A percentile compares a stretch with the other conserved stretches of the same genome.
Evolutionary conservation across 805 yeast species (phyloP).

Genomic region (Sugiyamaella floridensis): DNA sequence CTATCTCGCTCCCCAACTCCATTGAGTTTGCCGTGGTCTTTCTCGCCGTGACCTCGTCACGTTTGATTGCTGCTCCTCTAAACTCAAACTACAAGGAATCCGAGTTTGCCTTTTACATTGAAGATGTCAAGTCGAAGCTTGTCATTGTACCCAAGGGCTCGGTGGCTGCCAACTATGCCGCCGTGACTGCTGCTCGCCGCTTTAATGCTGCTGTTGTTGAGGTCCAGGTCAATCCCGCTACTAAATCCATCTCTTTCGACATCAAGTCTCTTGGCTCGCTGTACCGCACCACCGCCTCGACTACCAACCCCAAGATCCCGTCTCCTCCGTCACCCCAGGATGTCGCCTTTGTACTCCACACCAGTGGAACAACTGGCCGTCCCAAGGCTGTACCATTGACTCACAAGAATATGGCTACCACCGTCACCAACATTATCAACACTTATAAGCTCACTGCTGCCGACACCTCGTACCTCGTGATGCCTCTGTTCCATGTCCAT

Average conservation of each 20-base stretch:
- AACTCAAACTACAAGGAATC: slow-evolving; percentile 54
- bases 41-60: slow-evolving; percentile 49
- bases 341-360: slow-evolving; percentile 60
- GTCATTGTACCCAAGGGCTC: slow-evolving; percentile 53
- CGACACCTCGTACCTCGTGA: slow-evolving; percentile 58
- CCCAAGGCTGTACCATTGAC: slow-evolving; percentile 72
- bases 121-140: slow-evolving; percentile 51
- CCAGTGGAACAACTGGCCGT: slow-evolving; percentile 70
- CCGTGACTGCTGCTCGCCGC: slow-evolving; percentile 45
- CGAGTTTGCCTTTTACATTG: slow-evolving; percentile 60
- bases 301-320: slow-evolving; percentile 2
- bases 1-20: slow-evolving; percentile 55
- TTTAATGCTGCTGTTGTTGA: slow-evolving; percentile 47
- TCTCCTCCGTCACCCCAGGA: slow-evolving; percentile 39
- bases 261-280: slow-evolving; percentile 25
- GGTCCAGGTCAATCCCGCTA: slow-evolving; percentile 38
- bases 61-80: slow-evolving; percentile 60
- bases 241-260: slow-evolving; percentile 33
- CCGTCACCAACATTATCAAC: slow-evolving; percentile 50
- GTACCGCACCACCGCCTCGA: slow-evolving; percentile 4
- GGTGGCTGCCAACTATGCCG: slow-evolving; percentile 34
- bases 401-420: slow-evolving; percentile 54
- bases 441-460: slow-evolving; percentile 45
- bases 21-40: slow-evolving; percentile 53
- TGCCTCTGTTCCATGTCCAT: slow-evolving; percentile 76